Base-by-base conservation (phyloP, 2,329 filamentous ascomycete species). In the Arthroderma sp. region DNA sequence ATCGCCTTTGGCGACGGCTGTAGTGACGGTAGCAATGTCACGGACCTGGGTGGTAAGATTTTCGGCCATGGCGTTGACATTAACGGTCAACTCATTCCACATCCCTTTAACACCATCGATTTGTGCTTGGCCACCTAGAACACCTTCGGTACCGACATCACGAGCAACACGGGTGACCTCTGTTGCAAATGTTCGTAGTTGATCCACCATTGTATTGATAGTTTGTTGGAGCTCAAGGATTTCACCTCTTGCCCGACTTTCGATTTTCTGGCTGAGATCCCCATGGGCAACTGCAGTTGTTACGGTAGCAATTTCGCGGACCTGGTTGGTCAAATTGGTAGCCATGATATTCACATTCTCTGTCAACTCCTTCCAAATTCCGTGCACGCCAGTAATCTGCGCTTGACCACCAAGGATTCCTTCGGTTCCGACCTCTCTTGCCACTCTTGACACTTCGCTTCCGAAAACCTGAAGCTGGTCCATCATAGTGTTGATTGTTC, bases 401-500 rank as follows among this genome's bases (percentile, higher is more conserved):
- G 89, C 89, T 63, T 96, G 89, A 37, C 89, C 89, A 56, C 89
- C 89, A 36, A 96, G 79, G 50, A 91, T 82, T 59, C 89, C 89
- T 64, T 96, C 88, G 8, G 89, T 96, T 55, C 89, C 89, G 70
- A 96, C 89, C 65, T 96, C 89, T 62, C 86, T 84, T 43, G 89
- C 89, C 54, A 96, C 81, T 53, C 86, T 83, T 31, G 89, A 95
- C 57, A 96, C 89, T 68, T 96, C 88, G 64, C 85, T 93, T 52
- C 89, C 89, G 64, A 96, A 96, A 48, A 93, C 85, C 61, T 95
- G 88, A 48, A 96, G 74, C 65, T 95, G 89, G 61, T 96, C 89
- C 78, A 96, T 94, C 89, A 96, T 96, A 53, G 85, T 93, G 63
- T 96, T 96, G 69, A 96, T 96, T 50, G 89, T 95, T 57, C 86